These are phyloP conservation scores for Turritis glabra DNA, from an alignment of 345 rosid species.

Conservation along the genomic window DNA sequence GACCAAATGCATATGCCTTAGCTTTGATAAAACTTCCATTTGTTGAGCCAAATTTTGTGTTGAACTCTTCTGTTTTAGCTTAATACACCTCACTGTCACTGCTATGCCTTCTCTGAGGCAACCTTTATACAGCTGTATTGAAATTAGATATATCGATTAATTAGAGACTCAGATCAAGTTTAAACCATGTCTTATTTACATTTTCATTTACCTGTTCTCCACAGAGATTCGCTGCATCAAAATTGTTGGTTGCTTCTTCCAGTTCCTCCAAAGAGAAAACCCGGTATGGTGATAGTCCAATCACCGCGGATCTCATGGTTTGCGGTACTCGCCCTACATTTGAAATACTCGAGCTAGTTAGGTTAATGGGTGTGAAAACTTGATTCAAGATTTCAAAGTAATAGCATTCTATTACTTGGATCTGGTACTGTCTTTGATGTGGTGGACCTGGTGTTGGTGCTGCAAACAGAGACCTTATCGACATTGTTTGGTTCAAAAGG, in stretches of 20 bases:
- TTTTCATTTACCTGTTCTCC: slow-evolving; percentile 49
- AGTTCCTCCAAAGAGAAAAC: slow-evolving; percentile 76
- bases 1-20: slow-evolving; percentile 84
- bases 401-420: slow-evolving; percentile 22
- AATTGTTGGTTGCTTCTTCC: slow-evolving; percentile 80
- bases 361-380: background rate
- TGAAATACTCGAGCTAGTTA: slow-evolving; percentile 19
- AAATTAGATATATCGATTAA: background rate
- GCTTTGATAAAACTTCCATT: slow-evolving; percentile 77
- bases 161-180: background rate
- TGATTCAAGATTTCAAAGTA: slow-evolving; percentile 31
- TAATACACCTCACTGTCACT: slow-evolving; percentile 67
- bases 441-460: slow-evolving; percentile 32
- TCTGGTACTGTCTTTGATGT: slow-evolving; percentile 40
- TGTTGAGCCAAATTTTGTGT: slow-evolving; percentile 69
- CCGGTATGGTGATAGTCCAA: slow-evolving; percentile 74
- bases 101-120: slow-evolving; percentile 61
- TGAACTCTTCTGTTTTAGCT: slow-evolving; percentile 67
- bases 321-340: slow-evolving; percentile 76
- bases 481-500: slow-evolving; percentile 22
- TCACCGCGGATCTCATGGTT: slow-evolving; percentile 79
- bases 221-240: slow-evolving; percentile 64
- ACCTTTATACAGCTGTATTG: slow-evolving; percentile 68
- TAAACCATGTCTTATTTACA: background rate
- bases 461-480: slow-evolving; percentile 36